Evolutionary conservation across 208 protist species (phyloP).

Genomic region (Porcisia hertigi): DNA sequence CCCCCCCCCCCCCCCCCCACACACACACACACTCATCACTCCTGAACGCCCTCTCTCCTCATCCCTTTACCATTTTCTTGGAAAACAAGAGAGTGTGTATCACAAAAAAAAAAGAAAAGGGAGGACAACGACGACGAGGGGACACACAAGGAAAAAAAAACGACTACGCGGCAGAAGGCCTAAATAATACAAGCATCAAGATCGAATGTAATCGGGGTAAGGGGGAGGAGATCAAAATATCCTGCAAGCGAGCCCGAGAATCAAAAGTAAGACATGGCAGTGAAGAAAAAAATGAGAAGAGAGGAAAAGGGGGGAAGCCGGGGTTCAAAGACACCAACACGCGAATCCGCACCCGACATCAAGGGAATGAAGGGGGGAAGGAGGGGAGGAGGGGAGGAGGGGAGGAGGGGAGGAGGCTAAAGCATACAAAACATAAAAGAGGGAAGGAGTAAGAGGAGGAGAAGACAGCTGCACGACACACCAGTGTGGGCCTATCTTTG

Average conservation of each 20-base stretch:
- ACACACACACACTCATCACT: neutral
- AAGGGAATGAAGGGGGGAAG: neutral
- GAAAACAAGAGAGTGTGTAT: neutral
- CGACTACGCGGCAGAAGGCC: too few relatives aligned
- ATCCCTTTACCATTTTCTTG: neutral
- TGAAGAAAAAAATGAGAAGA: neutral
- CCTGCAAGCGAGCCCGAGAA: neutral
- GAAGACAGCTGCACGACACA: neutral
- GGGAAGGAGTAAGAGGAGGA: neutral
- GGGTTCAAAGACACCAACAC: too few relatives aligned
- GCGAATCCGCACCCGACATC: neutral
- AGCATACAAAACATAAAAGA: neutral
- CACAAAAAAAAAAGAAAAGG: neutral
- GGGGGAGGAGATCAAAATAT: neutral
- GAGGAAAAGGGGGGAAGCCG: too few relatives aligned
- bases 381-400: too few relatives aligned
- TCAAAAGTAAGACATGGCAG: neutral
- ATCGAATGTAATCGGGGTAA: too few relatives aligned
- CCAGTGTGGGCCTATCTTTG: too few relatives aligned
- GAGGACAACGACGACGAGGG: neutral
- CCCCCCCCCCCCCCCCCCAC: neutral
- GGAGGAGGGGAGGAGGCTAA: neutral
- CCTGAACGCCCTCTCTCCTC: neutral
- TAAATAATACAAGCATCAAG: too few relatives aligned
- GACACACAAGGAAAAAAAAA: neutral